phyloP scores from a whole-genome alignment of 1,284 basidiomycete genomes.

The Ceratorhiza oryzae-sativae region DNA sequence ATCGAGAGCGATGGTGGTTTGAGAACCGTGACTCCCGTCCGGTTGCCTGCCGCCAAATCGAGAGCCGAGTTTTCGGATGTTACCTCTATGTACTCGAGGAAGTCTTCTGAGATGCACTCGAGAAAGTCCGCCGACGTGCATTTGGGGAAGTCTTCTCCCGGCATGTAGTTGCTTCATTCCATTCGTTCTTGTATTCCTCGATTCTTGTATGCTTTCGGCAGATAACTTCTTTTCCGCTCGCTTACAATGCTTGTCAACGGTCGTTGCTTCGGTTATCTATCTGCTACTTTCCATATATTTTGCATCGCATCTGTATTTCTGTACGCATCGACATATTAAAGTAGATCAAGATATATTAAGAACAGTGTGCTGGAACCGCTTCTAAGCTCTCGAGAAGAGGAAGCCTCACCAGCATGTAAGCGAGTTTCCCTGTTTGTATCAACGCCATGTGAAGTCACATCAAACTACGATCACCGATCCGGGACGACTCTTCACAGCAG shows the following conservation, averaged over 20 bases:
- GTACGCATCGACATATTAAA: neutral
- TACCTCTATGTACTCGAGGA: constrained; percentile 16
- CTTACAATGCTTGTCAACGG: neutral
- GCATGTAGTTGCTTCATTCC: neutral
- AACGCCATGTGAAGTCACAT: too few species aligned
- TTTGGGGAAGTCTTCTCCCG: constrained; percentile 7
- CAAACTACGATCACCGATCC: too few species aligned
- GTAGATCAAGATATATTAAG: neutral
- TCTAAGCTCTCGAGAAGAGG: too few species aligned
- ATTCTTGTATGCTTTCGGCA: neutral
- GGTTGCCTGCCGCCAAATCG: constrained; percentile 16
- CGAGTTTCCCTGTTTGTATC: too few species aligned
- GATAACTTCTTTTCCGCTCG: neutral
- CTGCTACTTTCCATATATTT: neutral
- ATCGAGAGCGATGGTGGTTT: neutral
- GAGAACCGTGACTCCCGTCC: neutral
- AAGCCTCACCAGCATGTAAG: too few species aligned
- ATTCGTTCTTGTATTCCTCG: neutral
- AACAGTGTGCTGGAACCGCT: too few species aligned
- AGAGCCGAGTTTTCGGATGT: constrained; percentile 10
- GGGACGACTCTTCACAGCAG: too few species aligned
- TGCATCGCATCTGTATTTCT: neutral
- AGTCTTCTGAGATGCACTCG: constrained; percentile 17
- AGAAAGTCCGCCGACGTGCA: constrained; percentile 19
- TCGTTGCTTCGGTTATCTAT: neutral